These are phyloP conservation scores for Tubosaeta sp. DNA, from an alignment of 768 basidiomycete species.

Conservation along the genomic window DNA sequence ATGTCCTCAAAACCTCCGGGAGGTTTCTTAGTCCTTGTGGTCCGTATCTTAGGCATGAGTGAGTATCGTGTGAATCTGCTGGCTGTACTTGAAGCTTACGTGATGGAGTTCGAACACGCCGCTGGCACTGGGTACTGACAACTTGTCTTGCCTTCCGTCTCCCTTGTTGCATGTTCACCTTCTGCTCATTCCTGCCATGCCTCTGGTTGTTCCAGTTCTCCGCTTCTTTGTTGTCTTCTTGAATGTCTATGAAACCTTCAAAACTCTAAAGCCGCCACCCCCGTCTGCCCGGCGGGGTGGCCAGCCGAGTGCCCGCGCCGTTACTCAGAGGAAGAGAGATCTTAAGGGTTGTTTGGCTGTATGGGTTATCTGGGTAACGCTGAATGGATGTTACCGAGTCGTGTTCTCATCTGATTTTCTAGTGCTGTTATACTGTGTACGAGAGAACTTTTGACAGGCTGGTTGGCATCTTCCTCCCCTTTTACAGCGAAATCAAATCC, in stretches of 20 bases:
- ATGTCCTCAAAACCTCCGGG: constrained; percentile 97
- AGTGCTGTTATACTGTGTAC: constrained; percentile 68
- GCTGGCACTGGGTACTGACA: background rate
- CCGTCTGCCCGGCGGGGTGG: constrained; percentile 47
- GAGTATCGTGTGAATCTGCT: constrained; percentile 18
- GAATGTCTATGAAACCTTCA: constrained; percentile 83
- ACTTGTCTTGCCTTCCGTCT: background rate
- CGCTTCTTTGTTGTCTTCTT: constrained; percentile 68
- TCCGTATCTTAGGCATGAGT: constrained; percentile 89
- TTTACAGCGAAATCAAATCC: constrained; percentile 81
- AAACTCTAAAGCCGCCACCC: constrained; percentile 67
- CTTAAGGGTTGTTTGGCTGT: constrained; percentile 83
- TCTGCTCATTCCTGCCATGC: constrained; percentile 42
- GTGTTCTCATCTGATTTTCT: constrained; percentile 13
- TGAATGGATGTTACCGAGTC: constrained; percentile 6
- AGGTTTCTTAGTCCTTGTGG: constrained; percentile 87
- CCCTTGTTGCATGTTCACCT: constrained; percentile 4
- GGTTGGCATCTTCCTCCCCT: constrained; percentile 70
- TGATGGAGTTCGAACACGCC: constrained; percentile 17
- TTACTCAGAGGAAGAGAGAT: constrained; percentile 73
- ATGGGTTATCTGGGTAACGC: constrained; percentile 81
- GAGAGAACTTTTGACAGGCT: constrained; percentile 64
- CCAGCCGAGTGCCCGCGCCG: constrained; percentile 59
- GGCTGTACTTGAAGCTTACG: constrained; percentile 9
- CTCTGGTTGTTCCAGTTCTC: constrained; percentile 61